Base-by-base conservation (phyloP, 805 yeast genomes). In the Metschnikowia proteae region DNA sequence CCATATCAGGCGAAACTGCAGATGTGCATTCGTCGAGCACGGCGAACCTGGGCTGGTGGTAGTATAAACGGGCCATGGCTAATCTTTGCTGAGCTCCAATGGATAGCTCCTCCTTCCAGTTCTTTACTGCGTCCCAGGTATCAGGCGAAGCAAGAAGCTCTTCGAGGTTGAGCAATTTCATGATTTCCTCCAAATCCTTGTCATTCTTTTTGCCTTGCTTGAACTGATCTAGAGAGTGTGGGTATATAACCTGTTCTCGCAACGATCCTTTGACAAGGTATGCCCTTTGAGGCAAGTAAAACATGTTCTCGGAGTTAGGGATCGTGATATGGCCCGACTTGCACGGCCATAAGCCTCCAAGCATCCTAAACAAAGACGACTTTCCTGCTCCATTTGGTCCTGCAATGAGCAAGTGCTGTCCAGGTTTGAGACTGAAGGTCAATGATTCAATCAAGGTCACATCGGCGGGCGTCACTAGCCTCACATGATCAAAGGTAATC, bases 361-460 rank as follows among this genome's bases (percentile, higher is more conserved):
- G 76, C 60, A 91, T 80, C 62, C 98, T 79, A 66, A 91, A 91
- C 49, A 91, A 71, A 0, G 97, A 91, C 0, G 97, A 90, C 68
- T 91, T 91, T 27, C 98, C 98, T 54, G 96, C 87, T 1, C 98
- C 98, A 62, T 91, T 91, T 10, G 97, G 97, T 0, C 98, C 98
- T 7, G 92, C 90, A 62, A 91, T 90, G 46, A 91, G 74, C 44
- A 91, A 72, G 66, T 91, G 94, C 45, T 90, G 84, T 32, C 97
- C 97, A 31, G 81, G 85, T 53, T 84, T 79, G 46, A 91, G 79
- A 44, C 83, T 77, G 65, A 91, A 90, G 27, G 80, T 74, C 57
- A 91, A 74, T 34, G 80, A 77, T 38, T 79, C 73, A 23, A 87
- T 83, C 40, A 91, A 73, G 0, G 83, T 76, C 38, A 87, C 91